Evolutionary conservation across 1,139 yeast species (phyloP).

Genomic region (Lipomyces yarrowii): DNA sequence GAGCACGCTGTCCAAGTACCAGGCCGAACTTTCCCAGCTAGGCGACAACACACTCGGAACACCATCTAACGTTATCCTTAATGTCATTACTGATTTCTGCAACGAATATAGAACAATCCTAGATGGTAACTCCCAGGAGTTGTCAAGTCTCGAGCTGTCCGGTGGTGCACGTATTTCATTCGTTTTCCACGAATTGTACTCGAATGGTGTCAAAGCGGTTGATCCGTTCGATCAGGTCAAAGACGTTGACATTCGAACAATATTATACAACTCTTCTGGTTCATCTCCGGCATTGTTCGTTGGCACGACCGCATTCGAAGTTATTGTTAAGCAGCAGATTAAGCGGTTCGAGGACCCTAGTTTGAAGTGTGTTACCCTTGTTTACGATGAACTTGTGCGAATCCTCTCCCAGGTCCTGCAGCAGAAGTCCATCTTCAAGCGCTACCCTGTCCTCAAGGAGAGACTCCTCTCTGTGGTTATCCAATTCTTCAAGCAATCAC

Average conservation of each 20-base stretch:
- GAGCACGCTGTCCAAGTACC: conserved; percentile 84
- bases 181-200: conserved; percentile 95
- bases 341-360: conserved; percentile 94
- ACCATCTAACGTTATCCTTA: conserved; percentile 86
- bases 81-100: conserved; percentile 88
- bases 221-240: conserved; percentile 98
- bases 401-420: conserved; percentile 82
- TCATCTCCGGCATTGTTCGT: conserved; percentile 97
- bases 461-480: conserved; percentile 79
- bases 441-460: conserved; percentile 90
- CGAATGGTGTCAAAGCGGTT: conserved; percentile 86
- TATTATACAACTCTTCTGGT: conserved; percentile 88
- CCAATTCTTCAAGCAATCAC: conserved; percentile 75
- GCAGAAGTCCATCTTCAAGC: conserved; percentile 71
- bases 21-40: conserved; percentile 70
- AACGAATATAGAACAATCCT: conserved; percentile 90
- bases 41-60: conserved; percentile 81
- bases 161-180: conserved; percentile 99
- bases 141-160: conserved; percentile 80
- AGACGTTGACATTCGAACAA: conserved; percentile 96
- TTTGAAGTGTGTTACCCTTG: conserved; percentile 81
- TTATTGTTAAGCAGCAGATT: conserved; percentile 92
- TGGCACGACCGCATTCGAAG: conserved; percentile 97
- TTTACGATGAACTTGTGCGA: conserved; percentile 92
- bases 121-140: conserved; percentile 91